Evolutionary conservation across 108 stramenopile species (phyloP), one percentile per base, ranked within the genome.

Genomic region (Cyclotella sp.): DNA sequence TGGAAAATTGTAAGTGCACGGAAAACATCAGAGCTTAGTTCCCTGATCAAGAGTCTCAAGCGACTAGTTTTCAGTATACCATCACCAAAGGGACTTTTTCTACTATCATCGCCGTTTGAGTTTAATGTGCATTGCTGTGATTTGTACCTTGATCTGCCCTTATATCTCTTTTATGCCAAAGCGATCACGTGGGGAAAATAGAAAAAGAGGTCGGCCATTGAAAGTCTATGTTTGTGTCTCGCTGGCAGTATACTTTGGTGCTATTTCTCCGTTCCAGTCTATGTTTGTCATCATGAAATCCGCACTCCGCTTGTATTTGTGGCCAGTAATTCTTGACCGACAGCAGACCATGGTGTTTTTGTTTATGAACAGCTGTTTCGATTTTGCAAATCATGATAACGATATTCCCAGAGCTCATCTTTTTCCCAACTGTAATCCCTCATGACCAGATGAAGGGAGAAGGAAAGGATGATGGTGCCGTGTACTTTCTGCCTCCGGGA

Each of bases 1-100:
- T 91, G 85, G 85, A 81, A 66, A 55, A 63, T 79, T 74, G 89
- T 90, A 73, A 62, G 84, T 79, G 3, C 16, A 15, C 47, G 21
- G 15, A 52, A 39, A 30, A 15, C 8, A 3, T 0, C 53, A 7
- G 16, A 21, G n/a, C 2, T 51, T 21, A 27, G 1, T 26, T 3
- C 34, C 6, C 40, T 26, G 16, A 19, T 24, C 29, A 61, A 28
- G 69, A 43, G 26, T 13, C 3, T 29, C 14, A 16, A 58, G 29
- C n/a, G 40, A 41, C 70, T 5, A 5, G 6, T 34, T 6, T 2
- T 34, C 34, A 34, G 34, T 34, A 5, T 6, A 5, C 4, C 34
- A 34, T 34, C 6, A 34, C 34, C 34, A 34, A 2, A 5, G 34
- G 34, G 4, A 34, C 34, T 34, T 6, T 34, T 6, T 34, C 4